Evolutionary conservation across 2,329 filamentous ascomycete species (phyloP).

Genomic region (Diplodia mutila): DNA sequence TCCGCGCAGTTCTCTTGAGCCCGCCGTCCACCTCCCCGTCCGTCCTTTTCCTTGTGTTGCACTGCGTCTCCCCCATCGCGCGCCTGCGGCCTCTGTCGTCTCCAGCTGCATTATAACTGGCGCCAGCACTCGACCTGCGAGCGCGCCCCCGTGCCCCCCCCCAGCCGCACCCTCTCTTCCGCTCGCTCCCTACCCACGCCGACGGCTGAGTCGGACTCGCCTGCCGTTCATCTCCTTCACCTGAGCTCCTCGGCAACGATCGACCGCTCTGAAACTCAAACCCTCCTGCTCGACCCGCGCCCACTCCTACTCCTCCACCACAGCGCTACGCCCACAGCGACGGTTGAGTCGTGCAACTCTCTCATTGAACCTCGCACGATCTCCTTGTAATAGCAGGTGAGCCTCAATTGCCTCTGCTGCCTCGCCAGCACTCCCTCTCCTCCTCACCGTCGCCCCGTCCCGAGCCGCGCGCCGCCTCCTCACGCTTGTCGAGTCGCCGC

Average conservation of each 20-base stretch:
- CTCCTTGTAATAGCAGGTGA: conserved; percentile 33
- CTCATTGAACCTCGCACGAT: conserved; percentile 19
- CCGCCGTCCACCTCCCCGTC: conserved; percentile 21
- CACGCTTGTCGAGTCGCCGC: conserved; percentile 19
- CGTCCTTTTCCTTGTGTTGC: conserved; percentile 26
- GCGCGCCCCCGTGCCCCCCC: conserved; percentile 10
- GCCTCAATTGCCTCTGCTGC: conserved; percentile 28
- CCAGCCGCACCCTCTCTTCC: conserved; percentile 19
- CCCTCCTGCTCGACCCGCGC: conserved; percentile 20
- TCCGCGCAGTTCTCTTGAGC: conserved; percentile 25
- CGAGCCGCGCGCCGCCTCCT: conserved; percentile 17
- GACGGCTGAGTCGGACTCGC: conserved; percentile 25
- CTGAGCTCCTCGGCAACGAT: conserved; percentile 25
- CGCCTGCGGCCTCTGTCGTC: conserved; percentile 16
- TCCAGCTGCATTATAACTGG: conserved; percentile 22
- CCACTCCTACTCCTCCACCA: conserved; percentile 10
- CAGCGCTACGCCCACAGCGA: conserved; percentile 12
- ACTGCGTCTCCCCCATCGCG: conserved; percentile 22
- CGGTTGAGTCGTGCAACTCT: conserved; percentile 22
- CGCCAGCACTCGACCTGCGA: conserved; percentile 19
- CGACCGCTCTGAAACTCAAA: conserved; percentile 18
- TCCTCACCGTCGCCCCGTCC: conserved; percentile 19
- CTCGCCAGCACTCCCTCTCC: not conserved
- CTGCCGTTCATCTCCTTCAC: conserved; percentile 25
- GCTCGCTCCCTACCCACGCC: conserved; percentile 20